Base-by-base conservation (phyloP, 306 rosid species). In the Casuarina cunninghamiana region DNA sequence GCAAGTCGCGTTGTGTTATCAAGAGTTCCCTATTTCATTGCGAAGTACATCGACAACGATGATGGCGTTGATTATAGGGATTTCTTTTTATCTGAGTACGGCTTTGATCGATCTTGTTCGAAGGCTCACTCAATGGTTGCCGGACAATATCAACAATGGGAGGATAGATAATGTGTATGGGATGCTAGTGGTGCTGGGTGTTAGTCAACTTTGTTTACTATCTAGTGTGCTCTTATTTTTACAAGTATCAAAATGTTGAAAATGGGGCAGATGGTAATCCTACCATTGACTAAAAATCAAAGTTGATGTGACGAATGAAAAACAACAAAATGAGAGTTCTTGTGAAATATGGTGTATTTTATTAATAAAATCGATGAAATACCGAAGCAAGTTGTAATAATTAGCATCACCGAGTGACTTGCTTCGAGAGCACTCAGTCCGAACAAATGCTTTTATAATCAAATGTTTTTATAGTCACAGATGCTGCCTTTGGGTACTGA, bases 21-120 rank as follows among this genome's bases (percentile, higher is more conserved):
- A 26, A 26, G 32, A 92, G 53, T 88, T 92, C 63, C 92, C 93
- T 1, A 26, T 35, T 44, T 80, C 96, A 15, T 65, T 90, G 4
- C 9, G 62, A 53, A 90, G 80, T 71, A 89, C 93, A 10, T 83
- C 93, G 7, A 88, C 90, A 0, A 86, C 97, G 4, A 83, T 89
- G 93, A 83, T 89, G 3, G 80, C 89, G 0, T 0, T 87, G 79
- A 10, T 89, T 3, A 35, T 89, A 4, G 96, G 84, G 5, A 81
- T 89, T 11, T 7, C 88, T 0, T 86, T 62, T 81, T 92, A 86
- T 69, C 39, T 90, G 1, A 82, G 96, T 72, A 83, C 90, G 0
- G 82, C 77, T 85, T 26, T 26, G 32, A 26, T 26, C 32, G 32
- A 26, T 26, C 32, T 26, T 26, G 32, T 26, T 26, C 1, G 77